These are phyloP conservation scores for Serendipita sp. DNA, from an alignment of 768 basidiomycete genomes.

Conservation along the genomic window DNA sequence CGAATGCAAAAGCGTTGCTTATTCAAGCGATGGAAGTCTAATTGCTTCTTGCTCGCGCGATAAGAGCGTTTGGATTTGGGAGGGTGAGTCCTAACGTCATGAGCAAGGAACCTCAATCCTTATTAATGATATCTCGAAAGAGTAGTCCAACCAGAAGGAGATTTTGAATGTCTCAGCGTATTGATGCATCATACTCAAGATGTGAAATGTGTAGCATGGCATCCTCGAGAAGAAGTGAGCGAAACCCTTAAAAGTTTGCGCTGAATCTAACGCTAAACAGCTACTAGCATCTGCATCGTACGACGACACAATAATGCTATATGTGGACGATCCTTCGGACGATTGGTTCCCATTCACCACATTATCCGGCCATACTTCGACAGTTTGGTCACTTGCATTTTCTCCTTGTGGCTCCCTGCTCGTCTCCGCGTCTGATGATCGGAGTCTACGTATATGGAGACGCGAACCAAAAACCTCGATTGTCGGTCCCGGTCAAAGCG, in stretches of 20 bases:
- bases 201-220: slow-evolving; percentile 90
- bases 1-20: slow-evolving; percentile 88
- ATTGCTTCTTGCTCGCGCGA: slow-evolving; percentile 93
- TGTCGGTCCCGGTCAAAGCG: slow-evolving; percentile 10
- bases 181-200: slow-evolving; percentile 96
- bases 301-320: slow-evolving; percentile 90
- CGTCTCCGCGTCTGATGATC: slow-evolving; percentile 76
- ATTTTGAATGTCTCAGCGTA: slow-evolving; percentile 90
- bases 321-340: slow-evolving; percentile 81
- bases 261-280: slow-evolving; percentile 27
- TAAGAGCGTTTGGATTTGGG: slow-evolving; percentile 99
- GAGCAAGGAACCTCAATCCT: not conserved
- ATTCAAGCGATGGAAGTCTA: slow-evolving; percentile 48
- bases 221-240: slow-evolving; percentile 82
- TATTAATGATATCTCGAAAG: slow-evolving; percentile 3
- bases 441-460: slow-evolving; percentile 71
- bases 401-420: slow-evolving; percentile 65
- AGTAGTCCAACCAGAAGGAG: slow-evolving; percentile 73
- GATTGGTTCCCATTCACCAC: slow-evolving; percentile 88
- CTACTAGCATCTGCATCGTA: slow-evolving; percentile 94
- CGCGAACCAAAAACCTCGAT: slow-evolving; percentile 22
- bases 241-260: slow-evolving; percentile 9
- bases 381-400: slow-evolving; percentile 82
- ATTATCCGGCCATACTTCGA: slow-evolving; percentile 64
- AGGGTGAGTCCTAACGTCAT: slow-evolving; percentile 38